Evolutionary conservation across 1,284 basidiomycete genomes (phyloP).

Genomic region (Tylopilus orsonianus): DNA sequence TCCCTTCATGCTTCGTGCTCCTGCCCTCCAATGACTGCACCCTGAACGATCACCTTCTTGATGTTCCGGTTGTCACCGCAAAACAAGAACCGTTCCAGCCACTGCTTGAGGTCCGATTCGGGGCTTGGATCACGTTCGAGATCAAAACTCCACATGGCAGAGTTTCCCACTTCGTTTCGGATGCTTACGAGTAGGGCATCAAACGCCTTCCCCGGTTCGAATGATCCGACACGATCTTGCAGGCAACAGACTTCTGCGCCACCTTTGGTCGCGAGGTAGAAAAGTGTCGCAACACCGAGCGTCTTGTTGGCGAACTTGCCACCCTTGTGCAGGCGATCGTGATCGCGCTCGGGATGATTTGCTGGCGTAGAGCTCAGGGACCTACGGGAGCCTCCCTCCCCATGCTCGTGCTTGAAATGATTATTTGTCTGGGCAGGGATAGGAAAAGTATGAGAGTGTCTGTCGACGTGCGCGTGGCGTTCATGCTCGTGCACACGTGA

Average conservation of each 20-base stretch:
- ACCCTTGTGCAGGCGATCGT: constrained; percentile 4
- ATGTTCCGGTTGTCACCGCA: constrained; percentile 91
- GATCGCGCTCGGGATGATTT: no score
- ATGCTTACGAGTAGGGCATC: constrained; percentile 80
- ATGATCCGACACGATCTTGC: constrained; percentile 72
- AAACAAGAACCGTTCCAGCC: constrained; percentile 75
- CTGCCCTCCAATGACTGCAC: constrained; percentile 72
- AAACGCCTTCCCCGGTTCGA: constrained; percentile 83
- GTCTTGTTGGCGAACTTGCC: constrained; percentile 57
- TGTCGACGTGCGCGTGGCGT: constrained; percentile 2
- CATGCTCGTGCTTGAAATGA: background rate
- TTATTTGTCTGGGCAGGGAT: constrained; percentile 2
- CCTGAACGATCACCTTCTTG: constrained; percentile 81
- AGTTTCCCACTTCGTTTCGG: constrained; percentile 52
- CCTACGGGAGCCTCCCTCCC: no score
- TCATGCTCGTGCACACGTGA: constrained; percentile 8
- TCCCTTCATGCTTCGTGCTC: constrained; percentile 27
- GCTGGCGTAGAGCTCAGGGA: no score
- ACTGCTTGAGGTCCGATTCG: constrained; percentile 44
- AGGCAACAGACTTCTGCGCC: constrained; percentile 86
- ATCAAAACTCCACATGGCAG: constrained; percentile 57
- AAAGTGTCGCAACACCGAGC: constrained; percentile 73
- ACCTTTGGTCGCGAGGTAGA: constrained; percentile 91
- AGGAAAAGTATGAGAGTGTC: background rate
- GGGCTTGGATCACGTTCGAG: constrained; percentile 13